Percentiles rank a stretch among this genome's conserved stretches.
phyloP scores from a whole-genome alignment of 1,139 yeast species.

The Suhomyces chickasaworum region DNA sequence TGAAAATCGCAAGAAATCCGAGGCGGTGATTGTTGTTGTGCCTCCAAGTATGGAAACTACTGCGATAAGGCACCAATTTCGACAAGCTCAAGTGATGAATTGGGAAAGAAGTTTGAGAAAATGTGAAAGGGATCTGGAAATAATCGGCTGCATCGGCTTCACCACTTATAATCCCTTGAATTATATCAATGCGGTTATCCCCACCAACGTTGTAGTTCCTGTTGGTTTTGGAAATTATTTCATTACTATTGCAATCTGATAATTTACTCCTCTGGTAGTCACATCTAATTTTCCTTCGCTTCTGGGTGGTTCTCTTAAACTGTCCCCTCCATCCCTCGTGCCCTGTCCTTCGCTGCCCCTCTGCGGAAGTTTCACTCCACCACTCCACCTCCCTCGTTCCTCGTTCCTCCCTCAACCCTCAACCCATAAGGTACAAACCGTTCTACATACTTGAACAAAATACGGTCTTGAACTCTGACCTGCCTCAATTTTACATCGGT shows the following conservation, averaged over 20 bases:
- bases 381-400: neutral
- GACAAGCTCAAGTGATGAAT: neutral
- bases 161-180: neutral
- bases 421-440: neutral
- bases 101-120: neutral
- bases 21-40: conserved; percentile 1
- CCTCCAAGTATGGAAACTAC: neutral
- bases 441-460: neutral
- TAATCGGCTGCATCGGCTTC: neutral
- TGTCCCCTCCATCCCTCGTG: neutral
- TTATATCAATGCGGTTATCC: neutral
- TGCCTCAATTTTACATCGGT: neutral
- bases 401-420: neutral
- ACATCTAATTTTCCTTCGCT: neutral
- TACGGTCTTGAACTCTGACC: conserved; percentile 6
- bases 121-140: neutral
- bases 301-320: neutral
- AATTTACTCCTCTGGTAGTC: neutral
- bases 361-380: no score
- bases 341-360: no score
- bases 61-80: neutral
- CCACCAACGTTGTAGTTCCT: no score
- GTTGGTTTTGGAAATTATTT: no score
- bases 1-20: neutral
- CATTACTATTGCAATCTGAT: neutral